Percentiles rank a stretch among this genome's conserved stretches.
phyloP scores from a whole-genome alignment of 1,284 basidiomycete genomes.

The Heterobasidion occidentale region DNA sequence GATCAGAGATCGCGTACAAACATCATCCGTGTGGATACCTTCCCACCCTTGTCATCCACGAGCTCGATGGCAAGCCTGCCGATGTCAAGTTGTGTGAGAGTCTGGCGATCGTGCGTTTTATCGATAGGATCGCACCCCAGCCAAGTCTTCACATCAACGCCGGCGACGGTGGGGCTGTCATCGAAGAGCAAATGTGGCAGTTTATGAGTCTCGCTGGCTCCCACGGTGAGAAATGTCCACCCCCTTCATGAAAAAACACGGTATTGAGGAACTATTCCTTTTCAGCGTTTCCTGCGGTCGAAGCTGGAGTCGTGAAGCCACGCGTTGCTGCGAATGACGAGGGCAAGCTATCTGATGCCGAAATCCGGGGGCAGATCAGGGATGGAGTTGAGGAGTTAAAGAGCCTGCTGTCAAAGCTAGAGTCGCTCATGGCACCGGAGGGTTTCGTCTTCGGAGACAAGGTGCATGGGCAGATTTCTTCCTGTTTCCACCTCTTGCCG shows the following conservation, averaged over 20 bases:
- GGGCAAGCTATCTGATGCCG: background rate
- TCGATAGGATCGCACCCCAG: background rate
- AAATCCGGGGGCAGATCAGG: background rate
- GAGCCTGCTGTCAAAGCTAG: background rate
- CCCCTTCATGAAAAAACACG: too few species aligned
- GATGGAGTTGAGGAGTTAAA: background rate
- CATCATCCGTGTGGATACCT: background rate
- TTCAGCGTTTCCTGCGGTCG: background rate
- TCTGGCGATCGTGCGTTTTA: background rate
- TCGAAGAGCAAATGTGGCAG: background rate
- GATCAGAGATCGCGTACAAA: background rate
- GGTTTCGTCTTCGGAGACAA: background rate
- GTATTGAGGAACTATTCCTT: background rate
- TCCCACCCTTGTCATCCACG: background rate
- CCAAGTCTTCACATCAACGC: background rate
- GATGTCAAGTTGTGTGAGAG: background rate
- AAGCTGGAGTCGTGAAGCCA: background rate
- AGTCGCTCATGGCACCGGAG: background rate
- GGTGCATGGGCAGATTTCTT: background rate
- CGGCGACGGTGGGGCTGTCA: background rate
- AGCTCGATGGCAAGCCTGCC: background rate
- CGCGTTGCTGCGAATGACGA: background rate
- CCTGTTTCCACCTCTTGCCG: background rate
- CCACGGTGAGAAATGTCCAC: background rate
- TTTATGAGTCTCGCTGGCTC: background rate